Percentiles rank a stretch among this genome's conserved stretches.
Conservation (phyloP, 306 rosid species). For the Boehmeria nivea region DNA sequence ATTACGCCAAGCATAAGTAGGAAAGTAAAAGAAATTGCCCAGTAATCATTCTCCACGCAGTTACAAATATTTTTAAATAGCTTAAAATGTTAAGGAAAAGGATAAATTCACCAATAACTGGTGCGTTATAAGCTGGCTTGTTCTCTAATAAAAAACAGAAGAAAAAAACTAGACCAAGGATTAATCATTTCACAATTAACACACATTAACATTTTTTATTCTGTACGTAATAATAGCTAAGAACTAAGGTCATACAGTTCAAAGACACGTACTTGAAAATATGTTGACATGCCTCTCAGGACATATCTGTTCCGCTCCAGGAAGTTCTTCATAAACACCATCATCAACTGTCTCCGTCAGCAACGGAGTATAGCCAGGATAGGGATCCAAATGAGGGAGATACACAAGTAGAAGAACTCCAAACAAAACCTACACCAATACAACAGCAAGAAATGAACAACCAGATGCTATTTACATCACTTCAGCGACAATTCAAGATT, state of each 20-base stretch:
- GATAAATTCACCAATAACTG: no score
- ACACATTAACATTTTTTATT: slow-evolving; percentile 5
- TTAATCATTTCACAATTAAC: slow-evolving; percentile 4
- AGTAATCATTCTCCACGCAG: no score
- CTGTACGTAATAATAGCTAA: background rate
- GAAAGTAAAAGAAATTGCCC: no score
- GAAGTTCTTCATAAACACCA: slow-evolving; percentile 75
- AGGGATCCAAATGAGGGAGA: slow-evolving; percentile 74
- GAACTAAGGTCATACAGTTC: slow-evolving; percentile 2
- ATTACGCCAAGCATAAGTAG: no score
- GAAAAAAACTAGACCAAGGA: background rate
- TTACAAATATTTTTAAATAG: no score
- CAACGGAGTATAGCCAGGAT: slow-evolving; percentile 72
- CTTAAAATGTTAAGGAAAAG: no score
- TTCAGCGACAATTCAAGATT: no score
- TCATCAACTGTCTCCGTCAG: slow-evolving; percentile 50
- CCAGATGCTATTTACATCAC: background rate
- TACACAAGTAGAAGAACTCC: slow-evolving; percentile 70
- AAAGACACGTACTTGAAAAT: slow-evolving; percentile 63
- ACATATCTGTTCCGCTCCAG: slow-evolving; percentile 72
- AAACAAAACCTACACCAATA: slow-evolving; percentile 66
- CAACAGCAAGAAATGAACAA: background rate
- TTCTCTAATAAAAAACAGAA: no score
- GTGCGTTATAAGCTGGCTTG: no score
- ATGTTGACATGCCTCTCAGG: slow-evolving; percentile 66